These are phyloP conservation scores for Rhynchosporium agropyri DNA, from an alignment of 2,329 filamentous ascomycete genomes.

Conservation along the genomic window DNA sequence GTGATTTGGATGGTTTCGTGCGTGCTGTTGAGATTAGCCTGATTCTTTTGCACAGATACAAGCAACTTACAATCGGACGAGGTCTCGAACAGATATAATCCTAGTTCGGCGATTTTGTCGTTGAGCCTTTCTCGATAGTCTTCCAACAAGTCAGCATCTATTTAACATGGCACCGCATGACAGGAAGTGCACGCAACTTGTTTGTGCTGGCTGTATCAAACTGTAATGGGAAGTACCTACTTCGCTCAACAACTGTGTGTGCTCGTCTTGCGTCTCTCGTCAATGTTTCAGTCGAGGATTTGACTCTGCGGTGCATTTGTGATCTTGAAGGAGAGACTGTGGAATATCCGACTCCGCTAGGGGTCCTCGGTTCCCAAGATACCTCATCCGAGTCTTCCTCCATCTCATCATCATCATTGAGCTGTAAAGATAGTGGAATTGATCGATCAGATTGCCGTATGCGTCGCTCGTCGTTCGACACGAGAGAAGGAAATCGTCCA, in stretches of 20 bases:
- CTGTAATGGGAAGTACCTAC: not conserved
- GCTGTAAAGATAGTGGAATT: constrained; percentile 1
- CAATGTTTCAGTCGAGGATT: constrained; percentile 20
- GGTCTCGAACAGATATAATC: constrained; percentile 34
- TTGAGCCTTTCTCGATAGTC: constrained; percentile 36
- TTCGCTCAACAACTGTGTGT: no score
- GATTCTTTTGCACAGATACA: not conserved
- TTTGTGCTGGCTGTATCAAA: not conserved
- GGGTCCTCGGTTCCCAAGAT: constrained; percentile 12
- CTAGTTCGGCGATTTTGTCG: constrained; percentile 34
- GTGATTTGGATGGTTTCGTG: constrained; percentile 34
- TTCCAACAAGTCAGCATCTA: not conserved
- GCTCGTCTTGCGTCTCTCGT: constrained; percentile 22
- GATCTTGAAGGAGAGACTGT: not conserved
- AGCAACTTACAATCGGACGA: constrained; percentile 30
- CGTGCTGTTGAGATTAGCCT: constrained; percentile 24
- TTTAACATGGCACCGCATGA: not conserved
- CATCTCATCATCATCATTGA: constrained; percentile 11
- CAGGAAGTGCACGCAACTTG: not conserved
- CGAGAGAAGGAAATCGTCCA: constrained; percentile 4
- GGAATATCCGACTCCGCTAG: not conserved
- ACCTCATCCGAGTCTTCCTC: constrained; percentile 15
- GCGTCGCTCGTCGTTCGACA: constrained; percentile 3
- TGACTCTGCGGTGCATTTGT: constrained; percentile 12
- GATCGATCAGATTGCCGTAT: not conserved